Conservation (phyloP, 2,329 filamentous ascomycete genomes). For the Calonectria hongkongensis region DNA sequence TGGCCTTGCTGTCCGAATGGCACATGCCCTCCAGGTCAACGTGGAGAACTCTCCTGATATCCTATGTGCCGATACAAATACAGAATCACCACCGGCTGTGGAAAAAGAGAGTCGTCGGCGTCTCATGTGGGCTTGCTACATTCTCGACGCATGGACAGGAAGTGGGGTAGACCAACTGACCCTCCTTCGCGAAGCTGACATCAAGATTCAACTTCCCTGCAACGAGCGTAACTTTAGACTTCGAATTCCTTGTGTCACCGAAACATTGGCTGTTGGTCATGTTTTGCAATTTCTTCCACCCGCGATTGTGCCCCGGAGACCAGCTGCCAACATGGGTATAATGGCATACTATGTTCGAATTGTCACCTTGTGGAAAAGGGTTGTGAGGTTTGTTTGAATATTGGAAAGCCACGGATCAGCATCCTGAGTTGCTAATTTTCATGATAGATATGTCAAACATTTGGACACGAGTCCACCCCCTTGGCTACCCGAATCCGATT, state of each 20-base stretch:
- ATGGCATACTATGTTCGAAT: conserved; percentile 66
- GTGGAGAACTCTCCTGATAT: conserved; percentile 61
- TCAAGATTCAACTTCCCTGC: conserved; percentile 64
- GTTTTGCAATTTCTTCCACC: conserved; percentile 63
- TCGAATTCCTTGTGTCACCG: conserved; percentile 63
- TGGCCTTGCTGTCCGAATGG: conserved; percentile 64
- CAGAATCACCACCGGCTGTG: conserved; percentile 58
- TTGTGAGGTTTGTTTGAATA: conserved; percentile 58
- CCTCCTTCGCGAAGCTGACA: conserved; percentile 62
- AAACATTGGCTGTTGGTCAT: conserved; percentile 63
- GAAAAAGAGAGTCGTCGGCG: conserved; percentile 62
- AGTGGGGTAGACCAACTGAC: conserved; percentile 63
- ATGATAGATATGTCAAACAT: conserved; percentile 64
- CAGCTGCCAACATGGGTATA: conserved; percentile 65
- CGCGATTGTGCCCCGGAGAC: conserved; percentile 61
- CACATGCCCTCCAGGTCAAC: conserved; percentile 64
- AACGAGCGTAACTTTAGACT: conserved; percentile 65
- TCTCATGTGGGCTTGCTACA: conserved; percentile 66
- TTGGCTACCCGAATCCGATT: conserved; percentile 66
- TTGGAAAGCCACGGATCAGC: not conserved
- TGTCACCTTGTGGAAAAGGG: conserved; percentile 63
- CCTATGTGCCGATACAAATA: conserved; percentile 59
- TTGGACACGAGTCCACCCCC: conserved; percentile 62
- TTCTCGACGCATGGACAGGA: conserved; percentile 64
- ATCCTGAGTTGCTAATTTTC: conserved; percentile 34